phyloP scores from a whole-genome alignment of 108 stramenopile genomes.

The Schizochytrium sp. region DNA sequence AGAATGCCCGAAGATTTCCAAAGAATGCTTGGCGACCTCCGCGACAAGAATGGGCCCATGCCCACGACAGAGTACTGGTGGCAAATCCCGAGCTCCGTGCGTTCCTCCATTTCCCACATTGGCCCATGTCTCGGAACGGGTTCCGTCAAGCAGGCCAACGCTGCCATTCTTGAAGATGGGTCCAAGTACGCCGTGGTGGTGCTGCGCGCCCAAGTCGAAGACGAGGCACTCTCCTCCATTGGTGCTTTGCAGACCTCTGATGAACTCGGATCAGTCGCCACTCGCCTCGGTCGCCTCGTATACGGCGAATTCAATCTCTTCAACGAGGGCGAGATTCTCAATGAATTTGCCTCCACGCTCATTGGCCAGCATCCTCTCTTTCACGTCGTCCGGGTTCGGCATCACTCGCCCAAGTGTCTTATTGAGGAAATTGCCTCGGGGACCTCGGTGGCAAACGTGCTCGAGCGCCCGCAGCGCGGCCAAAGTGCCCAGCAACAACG shows the following conservation, averaged over 20 bases:
- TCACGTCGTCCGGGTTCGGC: not conserved
- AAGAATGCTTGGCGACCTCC: not conserved
- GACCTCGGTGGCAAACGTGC: not conserved
- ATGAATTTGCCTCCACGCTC: not conserved
- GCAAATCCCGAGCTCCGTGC: not conserved
- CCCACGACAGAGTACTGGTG: not conserved
- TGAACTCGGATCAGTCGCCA: not conserved
- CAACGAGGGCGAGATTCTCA: not conserved
- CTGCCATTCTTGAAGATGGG: not conserved
- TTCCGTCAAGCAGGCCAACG: slow-evolving; percentile 8
- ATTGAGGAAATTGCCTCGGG: not conserved
- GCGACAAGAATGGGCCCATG: slow-evolving; percentile 5
- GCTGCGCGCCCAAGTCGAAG: not conserved
- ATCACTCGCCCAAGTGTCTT: slow-evolving; percentile 7
- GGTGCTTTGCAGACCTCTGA: not conserved
- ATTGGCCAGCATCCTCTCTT: slow-evolving; percentile 7
- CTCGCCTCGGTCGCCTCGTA: not conserved
- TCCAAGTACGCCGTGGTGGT: not conserved
- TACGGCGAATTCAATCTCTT: slow-evolving; percentile 7
- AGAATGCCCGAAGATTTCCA: not conserved
- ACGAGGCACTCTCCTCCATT: not conserved
- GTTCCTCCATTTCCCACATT: not conserved
- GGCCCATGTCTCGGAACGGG: slow-evolving; percentile 5
- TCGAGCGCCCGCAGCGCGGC: not conserved
- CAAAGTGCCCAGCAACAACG: not conserved